These are phyloP conservation scores for Neocatenulostroma microsporum DNA, from an alignment of 2,329 filamentous ascomycete genomes.

Conservation along the genomic window DNA sequence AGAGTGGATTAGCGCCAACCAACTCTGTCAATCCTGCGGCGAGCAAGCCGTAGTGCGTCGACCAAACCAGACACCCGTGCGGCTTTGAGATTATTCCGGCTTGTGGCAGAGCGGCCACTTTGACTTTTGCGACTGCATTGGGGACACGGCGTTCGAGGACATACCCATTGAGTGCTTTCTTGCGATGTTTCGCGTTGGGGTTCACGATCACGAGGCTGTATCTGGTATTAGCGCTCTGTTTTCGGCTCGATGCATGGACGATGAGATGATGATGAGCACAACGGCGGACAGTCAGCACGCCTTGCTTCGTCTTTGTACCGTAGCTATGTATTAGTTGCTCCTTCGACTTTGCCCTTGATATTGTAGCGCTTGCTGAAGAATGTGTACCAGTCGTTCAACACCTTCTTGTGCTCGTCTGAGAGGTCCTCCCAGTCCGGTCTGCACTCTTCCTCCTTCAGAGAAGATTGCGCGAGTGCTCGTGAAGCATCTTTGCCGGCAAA, in stretches of 20 bases:
- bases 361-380: constrained; percentile 98
- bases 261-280: too few species aligned
- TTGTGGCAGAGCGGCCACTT: too few species aligned
- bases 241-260: too few species aligned
- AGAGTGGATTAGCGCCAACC: constrained; percentile 50
- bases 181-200: constrained; percentile 9
- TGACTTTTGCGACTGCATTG: constrained; percentile 2
- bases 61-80: constrained; percentile 20
- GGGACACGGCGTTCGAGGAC: constrained; percentile 18
- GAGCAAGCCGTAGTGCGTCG: constrained; percentile 19
- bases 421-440: constrained; percentile 75
- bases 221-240: not conserved
- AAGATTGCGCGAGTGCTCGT: constrained; percentile 79
- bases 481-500: constrained; percentile 95
- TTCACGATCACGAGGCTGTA: not conserved
- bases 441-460: constrained; percentile 77
- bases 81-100: constrained; percentile 4
- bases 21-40: constrained; percentile 42
- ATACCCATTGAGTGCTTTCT: constrained; percentile 27
- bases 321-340: constrained; percentile 23
- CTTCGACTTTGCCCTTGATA: constrained; percentile 56
- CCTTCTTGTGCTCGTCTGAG: constrained; percentile 73
- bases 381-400: constrained; percentile 84
- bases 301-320: not conserved
- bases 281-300: too few species aligned